A percentile compares a stretch with the other conserved stretches of the same genome.
phyloP scores from a whole-genome alignment of 768 basidiomycete species.

The Lentinula boryana region DNA sequence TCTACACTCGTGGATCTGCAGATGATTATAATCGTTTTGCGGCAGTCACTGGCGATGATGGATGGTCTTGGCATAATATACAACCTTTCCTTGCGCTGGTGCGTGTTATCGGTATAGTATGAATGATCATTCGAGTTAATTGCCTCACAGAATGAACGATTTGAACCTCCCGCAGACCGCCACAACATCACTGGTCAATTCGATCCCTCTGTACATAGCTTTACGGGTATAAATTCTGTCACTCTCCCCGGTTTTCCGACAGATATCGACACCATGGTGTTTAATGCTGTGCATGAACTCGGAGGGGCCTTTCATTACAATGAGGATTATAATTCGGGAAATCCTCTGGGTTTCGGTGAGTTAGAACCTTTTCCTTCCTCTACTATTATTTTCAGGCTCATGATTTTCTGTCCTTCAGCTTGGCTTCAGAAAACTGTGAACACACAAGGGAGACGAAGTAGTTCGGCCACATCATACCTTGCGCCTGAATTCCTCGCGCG shows the following conservation, averaged over 20 bases:
- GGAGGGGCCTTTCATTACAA: slow-evolving; percentile 28
- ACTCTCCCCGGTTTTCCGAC: slow-evolving; percentile 25
- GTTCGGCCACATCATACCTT: slow-evolving; percentile 22
- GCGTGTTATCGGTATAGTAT: neutral
- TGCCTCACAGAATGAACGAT: slow-evolving; percentile 28
- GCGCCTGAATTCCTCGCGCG: neutral
- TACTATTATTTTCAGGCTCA: too few species aligned
- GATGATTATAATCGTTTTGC: slow-evolving; percentile 27
- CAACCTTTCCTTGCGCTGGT: slow-evolving; percentile 25
- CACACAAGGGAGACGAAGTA: slow-evolving; percentile 13
- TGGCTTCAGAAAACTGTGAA: slow-evolving; percentile 19
- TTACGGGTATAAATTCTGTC: slow-evolving; percentile 23
- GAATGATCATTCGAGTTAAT: neutral
- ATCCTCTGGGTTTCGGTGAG: slow-evolving; percentile 26
- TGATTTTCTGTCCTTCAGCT: slow-evolving; percentile 8
- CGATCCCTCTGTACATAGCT: slow-evolving; percentile 29
- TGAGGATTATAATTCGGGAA: slow-evolving; percentile 28
- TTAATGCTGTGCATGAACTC: slow-evolving; percentile 24
- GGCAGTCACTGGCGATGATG: slow-evolving; percentile 22
- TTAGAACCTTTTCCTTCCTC: too few species aligned
- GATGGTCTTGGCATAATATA: slow-evolving; percentile 30
- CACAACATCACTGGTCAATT: slow-evolving; percentile 32
- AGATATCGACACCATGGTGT: slow-evolving; percentile 23
- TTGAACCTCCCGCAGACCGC: slow-evolving; percentile 26
- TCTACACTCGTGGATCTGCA: slow-evolving; percentile 24